Evolutionary conservation across 805 yeast species (phyloP), one percentile per base, ranked within the genome.

Genomic region (Alloascoidea africana): DNA sequence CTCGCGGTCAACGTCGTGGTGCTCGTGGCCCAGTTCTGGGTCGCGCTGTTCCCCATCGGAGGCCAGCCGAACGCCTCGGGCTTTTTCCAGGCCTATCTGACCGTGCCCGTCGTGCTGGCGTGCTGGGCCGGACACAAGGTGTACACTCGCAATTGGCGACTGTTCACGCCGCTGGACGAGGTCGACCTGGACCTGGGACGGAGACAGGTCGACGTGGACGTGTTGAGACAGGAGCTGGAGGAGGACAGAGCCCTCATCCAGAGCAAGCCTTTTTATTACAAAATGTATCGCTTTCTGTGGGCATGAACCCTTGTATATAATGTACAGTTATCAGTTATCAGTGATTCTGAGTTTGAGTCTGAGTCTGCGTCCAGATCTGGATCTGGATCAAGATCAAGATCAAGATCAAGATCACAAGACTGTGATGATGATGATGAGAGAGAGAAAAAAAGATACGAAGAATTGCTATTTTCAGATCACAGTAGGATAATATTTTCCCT

Each of bases 1-100:
- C 50, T 67, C 8, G 40, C 54, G 15, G 54, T 77, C 49, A 70
- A 70, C 50, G 16, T 65, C 16, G 46, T 72, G 36, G 70, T 77
- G 45, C 58, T 77, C 44, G 54, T 65, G 39, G 77, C 79, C 15
- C 80, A 76, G 57, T 75, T 76, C 60, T 77, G 80, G 76, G 63
- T 73, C 41, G 79, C 80, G 18, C 54, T 72, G 34, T 75, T 59
- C 63, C 83, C 81, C n/a, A n/a, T n/a, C n/a, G n/a, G n/a, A n/a
- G n/a, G n/a, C n/a, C n/a, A n/a, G n/a, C 34, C 34, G n/a, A 17
- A 32, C 15, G 34, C 34, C 8, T 13, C 14, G n/a, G 34, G 11
- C 13, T 65, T 66, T 48, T 63, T 65, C 54, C 58, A 58, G 47
- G 58, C 56, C 41, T 65, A 62, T 44, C 44, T 65, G 34, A 66